Evolutionary conservation across 306 rosid species (phyloP).

Genomic region (Cyclanthera cordifolia): DNA sequence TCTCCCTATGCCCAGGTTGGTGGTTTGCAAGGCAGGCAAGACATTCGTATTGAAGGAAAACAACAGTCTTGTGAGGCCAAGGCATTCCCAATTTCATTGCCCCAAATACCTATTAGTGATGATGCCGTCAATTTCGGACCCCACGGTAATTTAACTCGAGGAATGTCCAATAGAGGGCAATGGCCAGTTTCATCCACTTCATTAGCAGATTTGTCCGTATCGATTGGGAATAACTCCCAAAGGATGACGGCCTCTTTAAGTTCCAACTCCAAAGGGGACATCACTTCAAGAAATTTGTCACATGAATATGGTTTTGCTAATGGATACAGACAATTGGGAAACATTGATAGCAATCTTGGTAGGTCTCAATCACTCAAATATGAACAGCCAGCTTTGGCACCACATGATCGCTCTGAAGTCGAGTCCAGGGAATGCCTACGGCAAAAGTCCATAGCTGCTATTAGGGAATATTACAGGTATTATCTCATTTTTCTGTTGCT

Average conservation of each 20-base stretch:
- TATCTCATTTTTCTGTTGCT: conserved; percentile 1
- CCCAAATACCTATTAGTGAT: conserved; percentile 49
- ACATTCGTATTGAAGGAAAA: conserved; percentile 40
- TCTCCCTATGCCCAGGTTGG: conserved; percentile 52
- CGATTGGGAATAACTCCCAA: conserved; percentile 17
- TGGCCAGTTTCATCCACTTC: conserved; percentile 28
- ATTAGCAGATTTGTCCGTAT: not conserved
- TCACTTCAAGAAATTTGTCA: conserved; percentile 20
- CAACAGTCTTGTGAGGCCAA: conserved; percentile 34
- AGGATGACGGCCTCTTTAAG: conserved; percentile 38
- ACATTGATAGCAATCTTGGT: conserved; percentile 35
- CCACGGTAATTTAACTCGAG: conserved; percentile 84
- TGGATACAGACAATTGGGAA: conserved; percentile 41
- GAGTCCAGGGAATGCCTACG: conserved; percentile 43
- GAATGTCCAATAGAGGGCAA: conserved; percentile 75
- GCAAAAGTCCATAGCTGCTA: conserved; percentile 58
- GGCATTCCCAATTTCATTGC: conserved; percentile 39
- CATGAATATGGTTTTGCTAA: conserved; percentile 34
- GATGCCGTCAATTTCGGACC: conserved; percentile 70
- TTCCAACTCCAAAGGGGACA: conserved; percentile 43
- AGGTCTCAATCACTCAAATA: not conserved
- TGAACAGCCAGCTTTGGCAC: conserved; percentile 29
- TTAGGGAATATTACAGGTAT: conserved; percentile 80
- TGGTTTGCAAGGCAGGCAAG: conserved; percentile 59
- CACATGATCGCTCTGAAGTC: conserved; percentile 29